phyloP scores from a whole-genome alignment of 2,329 filamentous ascomycete species.

The Nemania serpens region DNA sequence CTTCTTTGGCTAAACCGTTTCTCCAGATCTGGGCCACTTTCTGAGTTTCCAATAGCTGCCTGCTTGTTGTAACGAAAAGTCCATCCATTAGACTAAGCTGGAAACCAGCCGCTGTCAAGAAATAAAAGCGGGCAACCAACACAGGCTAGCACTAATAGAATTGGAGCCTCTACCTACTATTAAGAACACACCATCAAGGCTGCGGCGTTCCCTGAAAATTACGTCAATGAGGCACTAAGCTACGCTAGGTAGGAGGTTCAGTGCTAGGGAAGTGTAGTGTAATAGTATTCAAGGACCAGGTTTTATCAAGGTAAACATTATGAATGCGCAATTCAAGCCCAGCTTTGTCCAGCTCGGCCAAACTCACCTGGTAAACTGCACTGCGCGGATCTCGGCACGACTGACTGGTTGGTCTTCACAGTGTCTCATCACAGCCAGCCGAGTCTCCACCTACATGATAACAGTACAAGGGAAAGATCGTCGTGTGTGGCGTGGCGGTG shows the following conservation, averaged over 20 bases:
- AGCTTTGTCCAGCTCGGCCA: neutral
- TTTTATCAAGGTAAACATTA: neutral
- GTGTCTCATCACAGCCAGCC: conserved; percentile 8
- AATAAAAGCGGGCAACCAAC: too few relatives aligned
- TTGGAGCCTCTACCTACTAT: too few relatives aligned
- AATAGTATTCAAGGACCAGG: too few relatives aligned
- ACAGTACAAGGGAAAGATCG: conserved; percentile 4
- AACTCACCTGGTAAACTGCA: neutral
- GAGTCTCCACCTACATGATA: conserved; percentile 13
- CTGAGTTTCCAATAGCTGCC: too few relatives aligned
- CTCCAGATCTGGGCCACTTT: conserved; percentile 2
- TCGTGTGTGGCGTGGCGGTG: conserved; percentile 14
- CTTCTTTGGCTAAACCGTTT: conserved; percentile 12
- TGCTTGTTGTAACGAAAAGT: too few relatives aligned
- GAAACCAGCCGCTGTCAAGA: too few relatives aligned
- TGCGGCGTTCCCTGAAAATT: neutral
- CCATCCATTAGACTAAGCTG: too few relatives aligned
- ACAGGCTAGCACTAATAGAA: too few relatives aligned
- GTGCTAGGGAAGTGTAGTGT: neutral
- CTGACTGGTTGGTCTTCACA: conserved; percentile 11
- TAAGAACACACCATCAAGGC: too few relatives aligned
- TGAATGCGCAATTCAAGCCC: neutral
- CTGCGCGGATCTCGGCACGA: conserved; percentile 11
- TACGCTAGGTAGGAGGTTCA: neutral
- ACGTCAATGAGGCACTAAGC: neutral